These are phyloP conservation scores for Theobroma cacao DNA, from an alignment of 345 rosid genomes.

Conservation along the genomic window DNA sequence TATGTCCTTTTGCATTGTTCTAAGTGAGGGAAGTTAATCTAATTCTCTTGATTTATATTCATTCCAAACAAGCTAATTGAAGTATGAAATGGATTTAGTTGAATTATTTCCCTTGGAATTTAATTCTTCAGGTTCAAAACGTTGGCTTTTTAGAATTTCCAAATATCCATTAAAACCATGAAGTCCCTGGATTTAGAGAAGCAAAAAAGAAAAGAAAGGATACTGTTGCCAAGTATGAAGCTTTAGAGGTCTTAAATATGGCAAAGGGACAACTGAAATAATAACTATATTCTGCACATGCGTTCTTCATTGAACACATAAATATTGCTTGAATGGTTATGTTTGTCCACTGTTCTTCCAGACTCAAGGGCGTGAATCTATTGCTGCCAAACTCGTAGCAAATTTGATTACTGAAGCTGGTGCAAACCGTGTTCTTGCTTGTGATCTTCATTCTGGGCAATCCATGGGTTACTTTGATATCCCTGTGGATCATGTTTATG, in stretches of 20 bases:
- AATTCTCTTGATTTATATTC: not conserved
- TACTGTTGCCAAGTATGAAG: not conserved
- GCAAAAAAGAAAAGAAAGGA: not conserved
- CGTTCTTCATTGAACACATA: not conserved
- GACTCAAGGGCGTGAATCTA: conserved; percentile 98
- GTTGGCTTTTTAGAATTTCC: not conserved
- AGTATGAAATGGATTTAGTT: not conserved
- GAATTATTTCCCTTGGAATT: not conserved
- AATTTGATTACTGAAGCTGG: conserved; percentile 87
- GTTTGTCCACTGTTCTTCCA: conserved; percentile 30
- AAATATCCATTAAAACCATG: not conserved
- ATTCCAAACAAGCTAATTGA: not conserved
- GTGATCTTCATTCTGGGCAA: conserved; percentile 99
- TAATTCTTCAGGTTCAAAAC: not conserved
- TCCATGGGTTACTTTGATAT: conserved; percentile 99
- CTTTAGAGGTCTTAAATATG: conserved; percentile 1
- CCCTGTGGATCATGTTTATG: conserved; percentile 94
- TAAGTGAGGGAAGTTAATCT: not conserved
- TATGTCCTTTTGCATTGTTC: not conserved
- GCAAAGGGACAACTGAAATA: not conserved
- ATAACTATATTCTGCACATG: not conserved
- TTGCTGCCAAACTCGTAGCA: conserved; percentile 84
- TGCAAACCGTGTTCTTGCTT: conserved; percentile 94
- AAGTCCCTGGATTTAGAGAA: not conserved
- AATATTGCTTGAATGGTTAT: not conserved